phyloP scores from a whole-genome alignment of 169 alveolate genomes.

The Cryptosporidium sp. region DNA sequence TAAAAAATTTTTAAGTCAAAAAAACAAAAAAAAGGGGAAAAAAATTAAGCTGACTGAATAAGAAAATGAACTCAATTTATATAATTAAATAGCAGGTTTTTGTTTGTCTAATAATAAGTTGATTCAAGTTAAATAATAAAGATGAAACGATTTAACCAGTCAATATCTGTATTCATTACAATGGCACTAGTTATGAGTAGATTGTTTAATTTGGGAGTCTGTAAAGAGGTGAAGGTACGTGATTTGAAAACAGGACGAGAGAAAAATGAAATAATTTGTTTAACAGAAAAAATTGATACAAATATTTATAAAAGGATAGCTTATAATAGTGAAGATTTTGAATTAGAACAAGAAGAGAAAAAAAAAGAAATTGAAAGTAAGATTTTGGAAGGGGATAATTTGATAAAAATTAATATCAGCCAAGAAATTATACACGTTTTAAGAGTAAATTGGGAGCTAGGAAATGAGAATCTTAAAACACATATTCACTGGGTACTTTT shows the following conservation, averaged over 20 bases:
- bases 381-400: background rate
- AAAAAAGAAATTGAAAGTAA: background rate
- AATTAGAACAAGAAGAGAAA: background rate
- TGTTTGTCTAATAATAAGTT: background rate
- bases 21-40: background rate
- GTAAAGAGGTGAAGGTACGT: background rate
- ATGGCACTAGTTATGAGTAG: background rate
- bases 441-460: conserved; percentile 47
- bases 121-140: background rate
- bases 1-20: background rate
- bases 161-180: background rate
- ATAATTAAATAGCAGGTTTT: background rate
- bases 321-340: background rate
- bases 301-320: background rate
- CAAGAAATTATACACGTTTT: conserved; percentile 2
- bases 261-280: background rate
- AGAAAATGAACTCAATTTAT: background rate
- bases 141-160: background rate
- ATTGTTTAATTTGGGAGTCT: background rate
- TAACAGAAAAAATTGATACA: conserved; percentile 16
- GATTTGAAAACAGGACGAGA: background rate
- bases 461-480: background rate
- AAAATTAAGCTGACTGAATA: background rate
- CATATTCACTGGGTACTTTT: conserved; percentile 46
- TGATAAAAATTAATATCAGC: conserved; percentile 1